Evolutionary conservation across 768 basidiomycete genomes (phyloP).

Genomic region (Phylloporus sp.): DNA sequence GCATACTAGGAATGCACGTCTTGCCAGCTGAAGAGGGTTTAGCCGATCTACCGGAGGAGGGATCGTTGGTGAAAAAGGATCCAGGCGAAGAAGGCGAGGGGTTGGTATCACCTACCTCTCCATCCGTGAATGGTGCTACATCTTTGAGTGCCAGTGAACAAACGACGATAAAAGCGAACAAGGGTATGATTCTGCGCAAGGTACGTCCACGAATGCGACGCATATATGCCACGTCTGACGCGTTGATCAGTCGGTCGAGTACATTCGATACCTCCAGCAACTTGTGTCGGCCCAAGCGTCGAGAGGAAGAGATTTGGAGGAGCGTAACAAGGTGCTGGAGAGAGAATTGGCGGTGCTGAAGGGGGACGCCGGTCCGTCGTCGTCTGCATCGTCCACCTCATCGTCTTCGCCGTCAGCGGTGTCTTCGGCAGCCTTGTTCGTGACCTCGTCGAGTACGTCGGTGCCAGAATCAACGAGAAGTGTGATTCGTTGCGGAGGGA

Average conservation of each 20-base stretch:
- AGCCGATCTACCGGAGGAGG: constrained; percentile 29
- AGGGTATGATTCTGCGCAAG: constrained; percentile 89
- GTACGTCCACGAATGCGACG: constrained; percentile 24
- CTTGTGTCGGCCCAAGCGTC: constrained; percentile 76
- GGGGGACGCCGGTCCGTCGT: constrained; percentile 12
- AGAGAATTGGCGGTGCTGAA: constrained; percentile 24
- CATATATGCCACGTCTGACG: constrained; percentile 5
- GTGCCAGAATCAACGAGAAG: not conserved
- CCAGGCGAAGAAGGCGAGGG: constrained; percentile 28
- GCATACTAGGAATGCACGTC: constrained; percentile 20
- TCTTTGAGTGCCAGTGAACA: constrained; percentile 32
- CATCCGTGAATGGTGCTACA: constrained; percentile 5
- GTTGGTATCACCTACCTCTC: constrained; percentile 20
- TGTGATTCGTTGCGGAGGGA: not conserved
- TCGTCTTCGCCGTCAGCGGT: constrained; percentile 17
- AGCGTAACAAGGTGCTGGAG: constrained; percentile 48
- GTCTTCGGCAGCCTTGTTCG: constrained; percentile 16
- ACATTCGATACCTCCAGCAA: constrained; percentile 76
- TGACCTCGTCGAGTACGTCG: constrained; percentile 13
- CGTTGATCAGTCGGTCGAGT: constrained; percentile 40
- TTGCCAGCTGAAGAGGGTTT: constrained; percentile 23
- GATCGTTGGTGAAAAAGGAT: constrained; percentile 23
- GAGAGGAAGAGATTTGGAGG: constrained; percentile 74
- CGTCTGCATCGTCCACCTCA: constrained; percentile 12
- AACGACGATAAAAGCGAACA: constrained; percentile 78